Base-by-base conservation (phyloP, 208 protist species). In the Polymyxa betae region DNA sequence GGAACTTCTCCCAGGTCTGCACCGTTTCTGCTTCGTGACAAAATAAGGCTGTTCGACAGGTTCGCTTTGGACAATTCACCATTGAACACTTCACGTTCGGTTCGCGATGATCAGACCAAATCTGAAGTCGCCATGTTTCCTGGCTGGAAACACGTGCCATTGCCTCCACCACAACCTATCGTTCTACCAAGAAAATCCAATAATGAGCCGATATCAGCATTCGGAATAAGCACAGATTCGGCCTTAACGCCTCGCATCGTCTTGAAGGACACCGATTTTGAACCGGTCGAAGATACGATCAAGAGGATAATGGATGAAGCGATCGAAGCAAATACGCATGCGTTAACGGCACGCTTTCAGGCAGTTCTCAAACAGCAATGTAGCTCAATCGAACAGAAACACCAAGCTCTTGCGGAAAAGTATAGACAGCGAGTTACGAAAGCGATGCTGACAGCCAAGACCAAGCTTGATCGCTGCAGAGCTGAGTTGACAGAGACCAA, bases 291-390 rank as follows among this genome's bases (percentile, higher is more conserved):
- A n/a, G 40, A 82, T n/a, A 35, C 5, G 5, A 5, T 82, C 35
- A 35, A 82, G 35, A 43, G 10, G n/a, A 43, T 82, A 5, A 82
- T 82, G 72, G 72, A 35, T 20, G n/a, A 5, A 12, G 40, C 40
- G 72, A 35, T 82, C 40, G 12, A 40, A 12, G n/a, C 72, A 5
- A 82, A 82, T 43, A 82, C 72, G n/a, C 72, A 82, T 82, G 72
- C n/a, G 35, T 35, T 82, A 5, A 82, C 72, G n/a, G 5, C 72
- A 12, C 5, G n/a, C 5, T 82, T 82, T n/a, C 72, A 82, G n/a
- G 35, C 5, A 20, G 72, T 82, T 35, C n/a, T 82, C 5, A 82
- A 43, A 43, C 5, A 5, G n/a, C 72, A 82, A 43, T 82, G 16
- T 43, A 82, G n/a, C n/a, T 16, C 5, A 43, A n/a, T 82, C 16